These are phyloP conservation scores for Suhomyces pyralidae DNA, from an alignment of 805 yeast genomes.

Conservation along the genomic window DNA sequence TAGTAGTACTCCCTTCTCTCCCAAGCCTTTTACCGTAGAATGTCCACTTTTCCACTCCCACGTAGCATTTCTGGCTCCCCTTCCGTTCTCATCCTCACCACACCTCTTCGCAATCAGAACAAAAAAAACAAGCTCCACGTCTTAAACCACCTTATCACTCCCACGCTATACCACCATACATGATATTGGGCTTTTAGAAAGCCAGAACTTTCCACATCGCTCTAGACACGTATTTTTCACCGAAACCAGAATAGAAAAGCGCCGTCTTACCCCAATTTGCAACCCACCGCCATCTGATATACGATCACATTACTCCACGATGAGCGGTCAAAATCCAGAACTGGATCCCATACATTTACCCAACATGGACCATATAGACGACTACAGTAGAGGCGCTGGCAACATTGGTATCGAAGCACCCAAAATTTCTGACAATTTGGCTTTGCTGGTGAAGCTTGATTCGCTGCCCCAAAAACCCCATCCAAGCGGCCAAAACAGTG, in stretches of 20 bases:
- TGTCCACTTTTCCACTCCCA: background rate
- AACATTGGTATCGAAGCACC: background rate
- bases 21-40: background rate
- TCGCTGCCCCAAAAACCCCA: background rate
- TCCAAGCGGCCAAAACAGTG: background rate
- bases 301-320: background rate
- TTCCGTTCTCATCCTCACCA: background rate
- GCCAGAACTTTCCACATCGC: background rate
- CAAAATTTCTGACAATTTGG: background rate
- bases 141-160: background rate
- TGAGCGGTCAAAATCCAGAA: conserved; percentile 1
- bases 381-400: background rate
- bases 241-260: background rate
- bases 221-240: background rate
- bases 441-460: background rate
- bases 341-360: background rate
- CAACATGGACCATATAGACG: background rate
- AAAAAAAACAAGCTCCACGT: background rate
- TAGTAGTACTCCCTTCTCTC: background rate
- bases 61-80: background rate
- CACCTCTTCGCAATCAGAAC: conserved; percentile 1
- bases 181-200: background rate
- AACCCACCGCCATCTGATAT: background rate
- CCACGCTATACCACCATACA: background rate
- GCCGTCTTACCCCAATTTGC: background rate